A percentile compares a stretch with the other conserved stretches of the same genome.
phyloP scores from a whole-genome alignment of 164 flowering plant species.

The Aristolochia californica region DNA sequence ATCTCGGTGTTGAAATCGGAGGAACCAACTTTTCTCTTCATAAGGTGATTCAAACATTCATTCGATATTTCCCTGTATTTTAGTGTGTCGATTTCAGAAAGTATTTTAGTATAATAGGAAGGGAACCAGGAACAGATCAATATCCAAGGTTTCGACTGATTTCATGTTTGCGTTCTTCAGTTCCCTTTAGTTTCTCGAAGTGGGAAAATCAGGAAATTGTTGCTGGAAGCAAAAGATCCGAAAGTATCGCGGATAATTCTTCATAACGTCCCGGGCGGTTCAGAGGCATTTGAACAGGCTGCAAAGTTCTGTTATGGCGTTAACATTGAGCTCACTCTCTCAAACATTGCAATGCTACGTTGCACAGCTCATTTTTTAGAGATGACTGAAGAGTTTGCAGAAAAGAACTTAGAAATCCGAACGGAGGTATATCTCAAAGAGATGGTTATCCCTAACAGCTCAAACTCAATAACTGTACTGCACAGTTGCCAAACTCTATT shows the following conservation, averaged over 20 bases:
- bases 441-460: slow-evolving; percentile 49
- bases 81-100: background rate
- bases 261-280: slow-evolving; percentile 61
- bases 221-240: slow-evolving; percentile 66
- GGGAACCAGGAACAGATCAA: background rate
- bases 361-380: slow-evolving; percentile 70
- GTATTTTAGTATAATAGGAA: background rate
- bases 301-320: slow-evolving; percentile 93
- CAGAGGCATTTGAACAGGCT: slow-evolving; percentile 86
- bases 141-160: too few relatives aligned
- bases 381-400: slow-evolving; percentile 85
- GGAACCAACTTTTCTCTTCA: slow-evolving; percentile 73
- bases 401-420: slow-evolving; percentile 57
- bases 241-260: slow-evolving; percentile 48
- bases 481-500: slow-evolving; percentile 60
- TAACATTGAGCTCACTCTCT: slow-evolving; percentile 49
- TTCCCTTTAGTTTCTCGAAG: slow-evolving; percentile 87
- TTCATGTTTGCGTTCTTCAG: slow-evolving; percentile 27
- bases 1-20: slow-evolving; percentile 79
- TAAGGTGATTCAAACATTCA: too few relatives aligned
- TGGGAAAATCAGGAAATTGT: slow-evolving; percentile 63
- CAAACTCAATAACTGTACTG: slow-evolving; percentile 72
- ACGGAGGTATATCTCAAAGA: slow-evolving; percentile 64
- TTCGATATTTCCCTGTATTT: too few relatives aligned
- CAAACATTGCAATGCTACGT: slow-evolving; percentile 67